Evolutionary conservation across 257 asterid species (phyloP), one percentile per base, ranked within the genome.

Genomic region (Nemophila menziesii): DNA sequence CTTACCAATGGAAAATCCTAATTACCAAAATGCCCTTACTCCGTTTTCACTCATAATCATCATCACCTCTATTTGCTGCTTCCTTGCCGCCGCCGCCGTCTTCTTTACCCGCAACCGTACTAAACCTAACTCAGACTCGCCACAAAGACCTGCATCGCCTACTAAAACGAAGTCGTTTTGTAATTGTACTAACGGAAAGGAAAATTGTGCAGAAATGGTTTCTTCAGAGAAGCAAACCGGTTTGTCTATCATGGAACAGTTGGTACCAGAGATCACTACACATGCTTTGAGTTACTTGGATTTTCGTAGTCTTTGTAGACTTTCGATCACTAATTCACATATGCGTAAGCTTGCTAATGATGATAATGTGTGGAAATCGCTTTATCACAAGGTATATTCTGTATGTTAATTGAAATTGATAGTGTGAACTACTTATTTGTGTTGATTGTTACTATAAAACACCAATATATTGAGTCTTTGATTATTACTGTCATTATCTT

Each of bases 211-310:
- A 46, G 66, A 22, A 39, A 50, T 47, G 54, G 63, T 39, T 72
- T 61, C 65, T 44, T 74, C 72, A 51, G 94, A 84, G 59, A 77
- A 70, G 72, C 86, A 64, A 64, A 65, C 82, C 0, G 96, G 92
- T 43, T 86, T 86, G 14, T 86, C 99, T 49, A 90, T 90, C 96
- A 90, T 90, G 95, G 99, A 90, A 72, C 96, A 82, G 60, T 49
- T 90, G 70, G 95, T 90, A 64, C 99, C 99, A 60, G 99, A 90
- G 80, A 86, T 90, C 70, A 86, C 92, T 3, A 79, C 96, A 0
- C 96, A 90, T 54, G 95, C 96, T 23, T 68, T 90, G 43, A 82
- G 96, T 62, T 90, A 79, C 66, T 75, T 90, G 90, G 99, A 90
- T 62, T 86, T 64, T 62, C 93, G 84, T 10, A 90, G 99, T 57